Percentiles rank a stretch among this genome's conserved stretches.
Conservation (phyloP, 345 rosid species). For the Salix suchowensis region DNA sequence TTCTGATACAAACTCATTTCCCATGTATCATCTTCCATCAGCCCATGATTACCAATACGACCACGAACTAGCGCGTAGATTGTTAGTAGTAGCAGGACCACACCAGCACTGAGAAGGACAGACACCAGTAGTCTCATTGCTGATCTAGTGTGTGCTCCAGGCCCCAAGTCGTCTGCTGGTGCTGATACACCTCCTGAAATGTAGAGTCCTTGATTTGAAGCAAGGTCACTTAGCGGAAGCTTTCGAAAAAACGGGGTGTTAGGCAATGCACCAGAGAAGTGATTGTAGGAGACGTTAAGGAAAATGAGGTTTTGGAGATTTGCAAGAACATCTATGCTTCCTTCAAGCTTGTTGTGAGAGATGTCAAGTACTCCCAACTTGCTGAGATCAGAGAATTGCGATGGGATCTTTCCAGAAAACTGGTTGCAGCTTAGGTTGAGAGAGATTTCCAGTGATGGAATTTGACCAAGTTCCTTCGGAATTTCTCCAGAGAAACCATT, state of each 20-base stretch:
- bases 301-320: slow-evolving; percentile 78
- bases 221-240: slow-evolving; percentile 72
- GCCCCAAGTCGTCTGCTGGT: slow-evolving; percentile 35
- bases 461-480: slow-evolving; percentile 70
- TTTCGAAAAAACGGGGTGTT: slow-evolving; percentile 69
- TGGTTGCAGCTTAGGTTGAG: slow-evolving; percentile 81
- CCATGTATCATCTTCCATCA: slow-evolving; percentile 52
- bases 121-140: slow-evolving; percentile 56
- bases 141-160: slow-evolving; percentile 32
- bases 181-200: slow-evolving; percentile 38
- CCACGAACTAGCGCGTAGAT: slow-evolving; percentile 53
- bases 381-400: slow-evolving; percentile 59
- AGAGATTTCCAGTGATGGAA: slow-evolving; percentile 74
- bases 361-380: slow-evolving; percentile 74
- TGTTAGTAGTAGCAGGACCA: slow-evolving; percentile 53
- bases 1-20: slow-evolving; percentile 79
- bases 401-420: slow-evolving; percentile 66
- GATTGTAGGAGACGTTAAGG: slow-evolving; percentile 87
- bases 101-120: slow-evolving; percentile 60
- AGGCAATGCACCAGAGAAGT: slow-evolving; percentile 81
- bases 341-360: slow-evolving; percentile 70
- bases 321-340: slow-evolving; percentile 58
- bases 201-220: slow-evolving; percentile 63
- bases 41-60: slow-evolving; percentile 25
- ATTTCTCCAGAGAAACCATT: slow-evolving; percentile 69